A percentile compares a stretch with the other conserved stretches of the same genome.
These are phyloP conservation scores for Lasiodiplodia sp. DNA, from an alignment of 2,329 filamentous ascomycete genomes.

Conservation along the genomic window DNA sequence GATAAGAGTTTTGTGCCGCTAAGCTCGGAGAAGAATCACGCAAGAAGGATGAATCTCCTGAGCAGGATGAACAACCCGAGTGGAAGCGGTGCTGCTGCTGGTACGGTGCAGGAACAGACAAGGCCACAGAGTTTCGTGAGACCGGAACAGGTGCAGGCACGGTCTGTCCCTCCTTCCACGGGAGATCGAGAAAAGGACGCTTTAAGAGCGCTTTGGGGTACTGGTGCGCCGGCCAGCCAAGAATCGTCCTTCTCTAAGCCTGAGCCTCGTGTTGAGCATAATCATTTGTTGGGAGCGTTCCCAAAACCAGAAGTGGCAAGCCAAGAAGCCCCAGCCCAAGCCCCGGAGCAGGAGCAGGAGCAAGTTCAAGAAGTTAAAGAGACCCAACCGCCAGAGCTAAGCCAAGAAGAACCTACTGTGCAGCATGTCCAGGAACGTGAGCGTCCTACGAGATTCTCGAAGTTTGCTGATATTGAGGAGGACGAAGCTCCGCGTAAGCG, in stretches of 20 bases:
- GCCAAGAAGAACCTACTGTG: not conserved
- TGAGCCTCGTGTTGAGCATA: not conserved
- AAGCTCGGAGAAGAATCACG: not conserved
- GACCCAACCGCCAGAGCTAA: not conserved
- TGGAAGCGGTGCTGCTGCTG: not conserved
- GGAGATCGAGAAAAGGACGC: not conserved
- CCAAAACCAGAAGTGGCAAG: not conserved
- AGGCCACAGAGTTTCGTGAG: not conserved
- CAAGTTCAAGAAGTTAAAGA: too few species aligned
- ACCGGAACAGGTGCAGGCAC: not conserved
- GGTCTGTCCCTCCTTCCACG: not conserved
- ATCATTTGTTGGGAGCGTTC: not conserved
- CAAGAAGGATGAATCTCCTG: not conserved
- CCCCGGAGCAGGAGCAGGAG: too few species aligned
- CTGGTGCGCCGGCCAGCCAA: not conserved
- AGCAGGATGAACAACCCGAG: not conserved
- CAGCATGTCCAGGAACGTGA: conserved; percentile 2
- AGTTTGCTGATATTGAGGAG: conserved; percentile 33
- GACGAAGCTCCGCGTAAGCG: conserved; percentile 37
- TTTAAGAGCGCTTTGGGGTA: not conserved
- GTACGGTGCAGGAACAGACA: not conserved
- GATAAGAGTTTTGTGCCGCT: conserved; percentile 5
- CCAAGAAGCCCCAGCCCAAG: not conserved
- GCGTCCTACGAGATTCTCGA: conserved; percentile 9
- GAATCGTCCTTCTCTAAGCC: not conserved